Evolutionary conservation across 2,329 filamentous ascomycete species (phyloP).

Genomic region (Cladorrhinum sp.): DNA sequence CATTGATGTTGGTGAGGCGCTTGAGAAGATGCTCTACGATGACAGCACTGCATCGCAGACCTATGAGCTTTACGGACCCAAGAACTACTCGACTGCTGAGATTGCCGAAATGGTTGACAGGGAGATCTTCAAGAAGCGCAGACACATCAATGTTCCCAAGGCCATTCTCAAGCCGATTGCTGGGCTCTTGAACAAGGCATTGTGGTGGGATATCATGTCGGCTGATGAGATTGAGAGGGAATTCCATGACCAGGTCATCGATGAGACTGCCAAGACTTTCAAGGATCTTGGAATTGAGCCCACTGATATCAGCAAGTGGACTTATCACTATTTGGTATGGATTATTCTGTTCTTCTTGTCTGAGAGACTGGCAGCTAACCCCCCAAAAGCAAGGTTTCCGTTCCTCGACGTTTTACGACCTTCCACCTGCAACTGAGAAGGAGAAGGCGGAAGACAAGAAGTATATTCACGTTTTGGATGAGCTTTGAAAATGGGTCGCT

Average conservation of each 20-base stretch:
- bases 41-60: slow-evolving; percentile 88
- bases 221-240: slow-evolving; percentile 87
- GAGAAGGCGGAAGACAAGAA: slow-evolving; percentile 95
- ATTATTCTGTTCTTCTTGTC: neutral
- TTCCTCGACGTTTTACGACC: slow-evolving; percentile 83
- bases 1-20: slow-evolving; percentile 83
- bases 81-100: slow-evolving; percentile 84
- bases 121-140: slow-evolving; percentile 86
- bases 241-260: slow-evolving; percentile 89
- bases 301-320: slow-evolving; percentile 78
- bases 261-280: slow-evolving; percentile 90
- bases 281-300: slow-evolving; percentile 89
- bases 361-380: slow-evolving; percentile 32
- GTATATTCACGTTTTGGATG: slow-evolving; percentile 86
- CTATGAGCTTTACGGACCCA: slow-evolving; percentile 91
- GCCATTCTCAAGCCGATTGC: slow-evolving; percentile 71
- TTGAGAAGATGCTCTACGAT: slow-evolving; percentile 87
- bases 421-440: slow-evolving; percentile 90
- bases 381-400: slow-evolving; percentile 76
- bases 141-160: slow-evolving; percentile 90
- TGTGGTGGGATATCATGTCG: slow-evolving; percentile 87
- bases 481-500: slow-evolving; percentile 60
- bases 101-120: slow-evolving; percentile 84
- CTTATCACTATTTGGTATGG: slow-evolving; percentile 88
- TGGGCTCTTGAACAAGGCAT: slow-evolving; percentile 68